phyloP scores from a whole-genome alignment of 208 protist genomes.

The Phytomonas francai region DNA sequence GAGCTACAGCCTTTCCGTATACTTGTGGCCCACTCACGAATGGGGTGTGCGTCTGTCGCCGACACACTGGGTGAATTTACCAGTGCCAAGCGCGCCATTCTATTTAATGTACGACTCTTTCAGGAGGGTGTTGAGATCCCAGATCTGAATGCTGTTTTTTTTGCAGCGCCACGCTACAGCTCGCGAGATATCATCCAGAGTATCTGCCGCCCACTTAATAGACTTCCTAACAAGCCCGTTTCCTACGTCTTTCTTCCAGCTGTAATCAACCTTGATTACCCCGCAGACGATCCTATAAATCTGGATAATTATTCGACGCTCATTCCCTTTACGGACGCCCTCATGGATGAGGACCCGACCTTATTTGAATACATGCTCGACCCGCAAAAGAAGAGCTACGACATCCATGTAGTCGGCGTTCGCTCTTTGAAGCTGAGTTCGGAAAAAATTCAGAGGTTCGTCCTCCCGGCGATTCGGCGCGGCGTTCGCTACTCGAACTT shows the following conservation, averaged over 20 bases:
- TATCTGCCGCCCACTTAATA: slow-evolving; percentile 71
- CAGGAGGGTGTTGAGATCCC: slow-evolving; percentile 73
- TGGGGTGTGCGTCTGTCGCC: slow-evolving; percentile 31
- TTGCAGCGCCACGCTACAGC: slow-evolving; percentile 66
- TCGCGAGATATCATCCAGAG: slow-evolving; percentile 79
- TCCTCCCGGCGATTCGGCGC: slow-evolving; percentile 62
- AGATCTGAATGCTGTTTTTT: slow-evolving; percentile 76
- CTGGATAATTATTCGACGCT: slow-evolving; percentile 63
- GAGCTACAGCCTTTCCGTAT: slow-evolving; percentile 43
- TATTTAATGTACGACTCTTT: slow-evolving; percentile 74
- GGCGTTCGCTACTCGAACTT: slow-evolving; percentile 60
- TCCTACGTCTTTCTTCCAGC: slow-evolving; percentile 71
- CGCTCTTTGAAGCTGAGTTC: slow-evolving; percentile 50
- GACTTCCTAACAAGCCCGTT: slow-evolving; percentile 36
- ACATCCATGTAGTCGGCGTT: slow-evolving; percentile 61
- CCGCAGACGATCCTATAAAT: slow-evolving; percentile 56
- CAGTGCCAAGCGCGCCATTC: slow-evolving; percentile 23
- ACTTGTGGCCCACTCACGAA: slow-evolving; percentile 59
- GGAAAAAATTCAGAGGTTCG: slow-evolving; percentile 41
- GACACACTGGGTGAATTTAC: slow-evolving; percentile 38
- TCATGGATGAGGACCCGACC: slow-evolving; percentile 77
- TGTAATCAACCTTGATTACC: slow-evolving; percentile 29
- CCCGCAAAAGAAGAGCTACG: slow-evolving; percentile 61
- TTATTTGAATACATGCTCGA: slow-evolving; percentile 81
- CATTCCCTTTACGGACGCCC: slow-evolving; percentile 69